Evolutionary conservation across 1,284 basidiomycete genomes (phyloP), one percentile per base, ranked within the genome.

Genomic region (Thelephora terrestris): DNA sequence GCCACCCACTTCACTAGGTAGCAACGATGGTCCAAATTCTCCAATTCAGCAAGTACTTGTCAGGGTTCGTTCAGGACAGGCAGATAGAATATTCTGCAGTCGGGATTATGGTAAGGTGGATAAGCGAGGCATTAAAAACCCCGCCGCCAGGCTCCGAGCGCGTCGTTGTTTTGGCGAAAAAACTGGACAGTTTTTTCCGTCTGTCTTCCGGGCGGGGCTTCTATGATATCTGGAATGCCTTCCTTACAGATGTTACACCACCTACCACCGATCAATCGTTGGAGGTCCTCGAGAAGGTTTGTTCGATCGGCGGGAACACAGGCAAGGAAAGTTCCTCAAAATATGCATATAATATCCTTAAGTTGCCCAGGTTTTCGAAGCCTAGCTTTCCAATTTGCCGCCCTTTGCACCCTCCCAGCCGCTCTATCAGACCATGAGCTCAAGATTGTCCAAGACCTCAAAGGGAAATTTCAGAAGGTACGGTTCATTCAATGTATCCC

Each of bases 191-290:
- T 3, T 52, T 61, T 3, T 63, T 78, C n/a, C 73, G 72, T n/a
- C 67, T 73, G 5, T 70, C 71, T 16, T 70, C 71, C 18, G 81
- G 81, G 9, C 65, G 73, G 23, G 80, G 80, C 23, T 57, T 84
- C 7, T 20, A 43, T 7, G 45, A 51, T 18, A 37, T 55, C 20
- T 55, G 50, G 50, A 48, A 37, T 17, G 14, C 32, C 6, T 23
- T 51, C 9, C 50, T 42, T 53, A 64, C 69, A 27, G 68, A 76
- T 14, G 70, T 12, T 12, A 12, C 39, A 12, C 25, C 9, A n/a
- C 21, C 12, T 5, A 42, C 10, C 14, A 4, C 27, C 27, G 46
- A 27, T 46, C 51, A 17, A 43, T 49, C 47, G 18, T 51, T 51
- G 25, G 53, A 44, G 46, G 17, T 32, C 7, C 23, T 43, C 7